phyloP scores from a whole-genome alignment of 176 grass and related monocot species.

The Saccharum officinarum region DNA sequence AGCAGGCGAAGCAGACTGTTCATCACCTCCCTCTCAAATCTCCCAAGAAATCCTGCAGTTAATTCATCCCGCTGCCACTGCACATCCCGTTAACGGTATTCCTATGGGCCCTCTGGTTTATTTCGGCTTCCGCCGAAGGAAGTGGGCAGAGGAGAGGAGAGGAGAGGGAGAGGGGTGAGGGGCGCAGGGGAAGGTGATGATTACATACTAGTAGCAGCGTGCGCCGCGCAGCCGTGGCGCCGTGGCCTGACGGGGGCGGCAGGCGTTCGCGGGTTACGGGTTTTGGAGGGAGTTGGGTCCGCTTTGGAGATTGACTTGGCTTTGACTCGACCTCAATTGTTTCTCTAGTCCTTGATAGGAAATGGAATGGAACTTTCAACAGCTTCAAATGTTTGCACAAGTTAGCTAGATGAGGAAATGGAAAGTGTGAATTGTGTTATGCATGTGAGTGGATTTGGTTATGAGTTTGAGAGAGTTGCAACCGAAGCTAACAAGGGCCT shows the following conservation, averaged over 20 bases:
- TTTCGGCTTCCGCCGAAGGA: not conserved
- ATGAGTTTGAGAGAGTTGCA: not conserved
- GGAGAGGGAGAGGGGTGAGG: not conserved
- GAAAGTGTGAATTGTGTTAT: not conserved
- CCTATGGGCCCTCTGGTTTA: not conserved
- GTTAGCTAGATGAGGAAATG: not conserved
- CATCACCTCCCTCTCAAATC: not conserved
- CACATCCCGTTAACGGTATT: not conserved
- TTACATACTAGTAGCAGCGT: not conserved
- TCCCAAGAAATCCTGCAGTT: not conserved
- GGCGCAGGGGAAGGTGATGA: not conserved
- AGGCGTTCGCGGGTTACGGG: not conserved
- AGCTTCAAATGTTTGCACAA: not conserved
- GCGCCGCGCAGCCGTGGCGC: not conserved
- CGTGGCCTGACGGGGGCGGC: not conserved
- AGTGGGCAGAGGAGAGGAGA: not conserved
- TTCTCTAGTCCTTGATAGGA: not conserved
- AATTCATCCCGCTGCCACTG: not conserved
- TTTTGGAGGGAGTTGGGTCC: not conserved
- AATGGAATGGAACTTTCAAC: not conserved
- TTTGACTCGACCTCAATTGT: not conserved
- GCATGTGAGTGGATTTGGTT: not conserved
- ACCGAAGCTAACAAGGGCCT: too few species aligned
- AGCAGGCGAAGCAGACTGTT: slow-evolving; percentile 13
- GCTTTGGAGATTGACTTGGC: not conserved